A percentile compares a stretch with the other conserved stretches of the same genome.
Evolutionary conservation across 345 rosid species (phyloP).

Genomic region (Gossypium mustelinum): DNA sequence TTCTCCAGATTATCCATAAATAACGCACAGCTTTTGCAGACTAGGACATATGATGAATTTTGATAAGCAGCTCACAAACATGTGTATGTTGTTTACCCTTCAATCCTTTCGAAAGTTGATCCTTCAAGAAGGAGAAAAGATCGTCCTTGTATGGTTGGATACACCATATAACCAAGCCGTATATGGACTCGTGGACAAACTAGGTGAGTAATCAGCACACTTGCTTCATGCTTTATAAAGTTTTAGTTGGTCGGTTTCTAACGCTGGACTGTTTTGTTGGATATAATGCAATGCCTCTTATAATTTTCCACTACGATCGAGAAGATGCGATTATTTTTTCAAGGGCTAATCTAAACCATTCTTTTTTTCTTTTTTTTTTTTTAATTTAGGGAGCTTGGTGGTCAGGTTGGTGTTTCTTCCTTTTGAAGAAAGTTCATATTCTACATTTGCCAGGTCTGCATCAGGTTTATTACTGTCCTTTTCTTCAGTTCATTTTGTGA

Average conservation of each 20-base stretch:
- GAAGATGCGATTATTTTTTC: not conserved
- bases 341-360: constrained; percentile 15
- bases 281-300: constrained; percentile 8
- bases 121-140: constrained; percentile 96
- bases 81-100: constrained; percentile 78
- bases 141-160: constrained; percentile 92
- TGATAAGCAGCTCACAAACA: constrained; percentile 70
- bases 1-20: constrained; percentile 13
- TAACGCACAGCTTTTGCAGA: constrained; percentile 40
- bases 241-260: constrained; percentile 4
- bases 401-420: constrained; percentile 94
- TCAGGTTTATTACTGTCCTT: constrained; percentile 82
- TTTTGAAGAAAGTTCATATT: constrained; percentile 90
- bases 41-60: constrained; percentile 41
- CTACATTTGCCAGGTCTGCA: constrained; percentile 95
- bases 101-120: constrained; percentile 83
- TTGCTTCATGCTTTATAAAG: not conserved
- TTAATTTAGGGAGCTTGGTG: constrained; percentile 76
- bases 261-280: constrained; percentile 13
- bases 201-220: constrained; percentile 46
- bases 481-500: constrained; percentile 3
- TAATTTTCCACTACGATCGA: constrained; percentile 12
- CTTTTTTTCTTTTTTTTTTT: not conserved
- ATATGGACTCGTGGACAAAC: constrained; percentile 87
- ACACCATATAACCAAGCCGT: constrained; percentile 97